Conservation (phyloP, 495 filamentous ascomycete species). For the Penicillium antarcticum region DNA sequence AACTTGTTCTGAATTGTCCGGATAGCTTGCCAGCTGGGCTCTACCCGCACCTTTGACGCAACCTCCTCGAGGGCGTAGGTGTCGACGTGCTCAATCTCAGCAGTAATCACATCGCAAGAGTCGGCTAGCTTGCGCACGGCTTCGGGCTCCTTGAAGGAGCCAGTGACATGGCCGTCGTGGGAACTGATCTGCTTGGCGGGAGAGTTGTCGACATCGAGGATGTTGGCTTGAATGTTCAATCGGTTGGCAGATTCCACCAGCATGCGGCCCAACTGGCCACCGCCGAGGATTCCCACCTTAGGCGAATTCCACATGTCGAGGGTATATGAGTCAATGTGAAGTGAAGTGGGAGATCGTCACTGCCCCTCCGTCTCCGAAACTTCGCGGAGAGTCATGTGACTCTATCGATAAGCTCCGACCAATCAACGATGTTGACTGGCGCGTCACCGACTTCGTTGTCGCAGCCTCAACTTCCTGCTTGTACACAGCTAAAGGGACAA, state of each 20-base stretch:
- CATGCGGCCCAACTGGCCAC: slow-evolving; percentile 92
- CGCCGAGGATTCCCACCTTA: slow-evolving; percentile 65
- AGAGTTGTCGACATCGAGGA: slow-evolving; percentile 75
- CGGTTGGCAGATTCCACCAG: slow-evolving; percentile 87
- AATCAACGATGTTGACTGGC: slow-evolving; percentile 12
- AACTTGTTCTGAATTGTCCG: slow-evolving; percentile 96
- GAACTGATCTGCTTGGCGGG: slow-evolving; percentile 91
- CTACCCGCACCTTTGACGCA: slow-evolving; percentile 59
- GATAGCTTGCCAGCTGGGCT: slow-evolving; percentile 87
- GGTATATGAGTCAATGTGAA: slow-evolving; percentile 8
- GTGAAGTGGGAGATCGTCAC: slow-evolving; percentile 12
- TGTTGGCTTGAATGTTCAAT: slow-evolving; percentile 73
- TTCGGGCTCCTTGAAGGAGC: slow-evolving; percentile 78
- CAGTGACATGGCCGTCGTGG: slow-evolving; percentile 68
- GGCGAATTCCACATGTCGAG: slow-evolving; percentile 44
- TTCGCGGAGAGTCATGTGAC: slow-evolving; percentile 28
- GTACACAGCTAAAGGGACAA: slow-evolving; percentile 18
- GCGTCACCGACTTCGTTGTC: neutral
- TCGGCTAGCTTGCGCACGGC: slow-evolving; percentile 75
- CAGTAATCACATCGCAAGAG: slow-evolving; percentile 78
- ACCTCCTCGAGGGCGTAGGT: slow-evolving; percentile 88
- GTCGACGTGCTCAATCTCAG: slow-evolving; percentile 98
- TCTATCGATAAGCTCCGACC: slow-evolving; percentile 27
- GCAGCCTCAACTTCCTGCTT: slow-evolving; percentile 15
- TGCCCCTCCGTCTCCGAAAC: slow-evolving; percentile 34